Percentiles rank a stretch among this genome's conserved stretches.
Conservation (phyloP, 164 flowering plant species). For the Vitis rotundifolia region DNA sequence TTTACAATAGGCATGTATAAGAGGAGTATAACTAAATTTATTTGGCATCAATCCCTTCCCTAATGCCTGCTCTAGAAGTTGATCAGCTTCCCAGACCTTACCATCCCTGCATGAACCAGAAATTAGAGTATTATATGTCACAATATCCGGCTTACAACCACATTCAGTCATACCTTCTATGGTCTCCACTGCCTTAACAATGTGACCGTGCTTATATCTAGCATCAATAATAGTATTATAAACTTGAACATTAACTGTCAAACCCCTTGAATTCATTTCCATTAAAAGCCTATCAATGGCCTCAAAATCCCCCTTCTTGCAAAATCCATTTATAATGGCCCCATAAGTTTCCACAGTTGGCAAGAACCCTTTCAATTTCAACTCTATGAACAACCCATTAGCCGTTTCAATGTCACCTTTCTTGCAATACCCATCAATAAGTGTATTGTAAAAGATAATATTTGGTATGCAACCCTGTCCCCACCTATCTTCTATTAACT, state of each 20-base stretch:
- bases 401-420: slow-evolving; percentile 56
- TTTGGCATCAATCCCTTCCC: slow-evolving; percentile 52
- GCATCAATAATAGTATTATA: slow-evolving; percentile 68
- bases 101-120: slow-evolving; percentile 50
- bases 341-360: slow-evolving; percentile 76
- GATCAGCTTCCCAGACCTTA: slow-evolving; percentile 55
- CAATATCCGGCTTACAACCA: slow-evolving; percentile 62
- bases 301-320: slow-evolving; percentile 58
- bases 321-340: slow-evolving; percentile 56
- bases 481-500: slow-evolving; percentile 68
- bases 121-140: slow-evolving; percentile 63
- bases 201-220: slow-evolving; percentile 44
- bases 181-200: slow-evolving; percentile 36
- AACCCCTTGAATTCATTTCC: slow-evolving; percentile 65
- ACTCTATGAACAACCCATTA: slow-evolving; percentile 41
- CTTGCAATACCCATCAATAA: slow-evolving; percentile 74
- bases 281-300: slow-evolving; percentile 44
- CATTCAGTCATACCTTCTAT: slow-evolving; percentile 39
- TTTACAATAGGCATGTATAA: slow-evolving; percentile 49
- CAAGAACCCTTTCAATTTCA: slow-evolving; percentile 71
- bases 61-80: slow-evolving; percentile 41
- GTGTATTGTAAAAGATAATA: slow-evolving; percentile 72
- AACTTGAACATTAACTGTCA: slow-evolving; percentile 44
- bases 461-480: slow-evolving; percentile 71
- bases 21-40: slow-evolving; percentile 65